These are phyloP conservation scores for Penicillium sp. DNA, from an alignment of 2,329 filamentous ascomycete species.

Conservation along the genomic window DNA sequence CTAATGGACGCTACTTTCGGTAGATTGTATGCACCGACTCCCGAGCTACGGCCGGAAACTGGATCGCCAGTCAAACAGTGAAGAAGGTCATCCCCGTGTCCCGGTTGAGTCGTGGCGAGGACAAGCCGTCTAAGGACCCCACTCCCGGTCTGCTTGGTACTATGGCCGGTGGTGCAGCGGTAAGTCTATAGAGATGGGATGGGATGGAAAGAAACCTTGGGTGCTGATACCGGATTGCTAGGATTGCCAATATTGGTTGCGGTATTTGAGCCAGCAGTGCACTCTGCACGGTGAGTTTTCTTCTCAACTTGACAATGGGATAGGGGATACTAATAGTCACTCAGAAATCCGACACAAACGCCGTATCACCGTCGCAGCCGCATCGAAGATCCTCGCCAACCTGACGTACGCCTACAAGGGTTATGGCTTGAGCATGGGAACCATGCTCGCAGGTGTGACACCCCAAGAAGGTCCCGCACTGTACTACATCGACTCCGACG, in stretches of 20 bases:
- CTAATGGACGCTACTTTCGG: neutral
- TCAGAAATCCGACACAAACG: conserved; percentile 91
- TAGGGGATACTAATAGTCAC: conserved; percentile 3
- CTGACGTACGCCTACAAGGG: conserved; percentile 98
- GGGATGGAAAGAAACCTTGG: neutral
- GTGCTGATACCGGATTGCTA: conserved; percentile 32
- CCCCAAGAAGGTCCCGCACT: conserved; percentile 93
- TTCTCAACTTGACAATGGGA: neutral
- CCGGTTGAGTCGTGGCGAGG: conserved; percentile 39
- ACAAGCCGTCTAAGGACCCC: conserved; percentile 34
- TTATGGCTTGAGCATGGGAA: conserved; percentile 98
- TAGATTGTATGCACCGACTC: conserved; percentile 94
- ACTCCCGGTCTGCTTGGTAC: conserved; percentile 72
- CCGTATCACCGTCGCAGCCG: conserved; percentile 94
- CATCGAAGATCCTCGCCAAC: conserved; percentile 97
- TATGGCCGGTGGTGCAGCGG: conserved; percentile 95
- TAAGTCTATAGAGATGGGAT: conserved; percentile 42
- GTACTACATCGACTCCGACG: conserved; percentile 98
- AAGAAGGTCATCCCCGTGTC: conserved; percentile 85
- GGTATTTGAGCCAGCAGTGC: conserved; percentile 98
- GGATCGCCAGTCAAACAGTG: conserved; percentile 99
- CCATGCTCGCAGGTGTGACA: conserved; percentile 87
- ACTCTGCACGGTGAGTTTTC: conserved; percentile 71
- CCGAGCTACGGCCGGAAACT: conserved; percentile 93
- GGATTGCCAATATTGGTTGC: conserved; percentile 99